These are phyloP conservation scores for Phytophthora sp. DNA, from an alignment of 352 stramenopile genomes.

Conservation along the genomic window DNA sequence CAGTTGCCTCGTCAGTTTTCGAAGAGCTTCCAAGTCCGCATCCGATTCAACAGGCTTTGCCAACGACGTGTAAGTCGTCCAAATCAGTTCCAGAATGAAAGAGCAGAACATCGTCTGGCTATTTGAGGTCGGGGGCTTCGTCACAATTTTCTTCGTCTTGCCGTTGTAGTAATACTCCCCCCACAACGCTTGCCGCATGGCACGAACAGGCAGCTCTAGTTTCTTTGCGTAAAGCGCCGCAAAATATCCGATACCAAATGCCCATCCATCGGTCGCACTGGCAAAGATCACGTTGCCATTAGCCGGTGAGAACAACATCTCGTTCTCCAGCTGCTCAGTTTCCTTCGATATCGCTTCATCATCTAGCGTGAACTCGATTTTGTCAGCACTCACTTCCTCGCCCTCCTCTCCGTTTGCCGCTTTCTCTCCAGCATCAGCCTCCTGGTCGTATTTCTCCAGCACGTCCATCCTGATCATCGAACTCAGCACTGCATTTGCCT, in stretches of 20 bases:
- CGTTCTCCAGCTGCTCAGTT: slow-evolving; percentile 67
- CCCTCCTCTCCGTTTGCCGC: slow-evolving; percentile 16
- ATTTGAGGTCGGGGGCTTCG: slow-evolving; percentile 68
- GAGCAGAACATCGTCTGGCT: slow-evolving; percentile 93
- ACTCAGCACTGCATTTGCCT: slow-evolving; percentile 85
- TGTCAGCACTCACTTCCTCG: slow-evolving; percentile 17
- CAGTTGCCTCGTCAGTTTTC: slow-evolving; percentile 73
- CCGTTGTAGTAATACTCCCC: slow-evolving; percentile 92
- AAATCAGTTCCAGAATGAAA: slow-evolving; percentile 92
- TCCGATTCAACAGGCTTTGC: slow-evolving; percentile 49
- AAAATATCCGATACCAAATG: slow-evolving; percentile 90
- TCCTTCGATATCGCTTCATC: slow-evolving; percentile 72
- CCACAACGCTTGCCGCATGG: slow-evolving; percentile 88
- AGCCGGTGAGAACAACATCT: slow-evolving; percentile 84
- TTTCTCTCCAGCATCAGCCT: not conserved
- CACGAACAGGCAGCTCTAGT: slow-evolving; percentile 61
- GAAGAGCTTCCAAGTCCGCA: slow-evolving; percentile 53
- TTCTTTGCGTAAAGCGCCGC: slow-evolving; percentile 78
- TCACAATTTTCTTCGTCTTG: slow-evolving; percentile 92
- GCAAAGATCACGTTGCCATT: slow-evolving; percentile 95
- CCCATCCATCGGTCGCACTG: slow-evolving; percentile 92
- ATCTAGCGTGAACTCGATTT: slow-evolving; percentile 28
- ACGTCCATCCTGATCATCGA: slow-evolving; percentile 83
- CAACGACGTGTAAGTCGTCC: slow-evolving; percentile 85
- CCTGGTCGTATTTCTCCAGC: slow-evolving; percentile 69